phyloP scores from a whole-genome alignment of 305 asterid species.

The Ajuga reptans region DNA sequence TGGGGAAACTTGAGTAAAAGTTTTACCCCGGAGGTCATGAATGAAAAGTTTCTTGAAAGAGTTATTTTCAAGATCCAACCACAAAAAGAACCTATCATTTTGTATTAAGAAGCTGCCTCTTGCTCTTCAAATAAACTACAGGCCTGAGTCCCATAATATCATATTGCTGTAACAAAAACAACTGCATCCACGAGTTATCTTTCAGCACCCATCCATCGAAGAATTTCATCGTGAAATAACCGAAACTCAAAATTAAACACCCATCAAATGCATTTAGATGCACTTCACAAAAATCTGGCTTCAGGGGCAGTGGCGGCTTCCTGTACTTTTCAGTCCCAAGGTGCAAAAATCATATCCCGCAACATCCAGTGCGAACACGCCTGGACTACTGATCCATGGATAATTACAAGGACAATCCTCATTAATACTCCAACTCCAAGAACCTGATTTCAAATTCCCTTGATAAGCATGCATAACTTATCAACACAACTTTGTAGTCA shows the following conservation, averaged over 20 bases:
- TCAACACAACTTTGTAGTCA: conserved; percentile 24
- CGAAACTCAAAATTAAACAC: neutral
- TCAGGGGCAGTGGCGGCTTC: neutral
- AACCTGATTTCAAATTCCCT: neutral
- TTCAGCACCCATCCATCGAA: conserved; percentile 14
- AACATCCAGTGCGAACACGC: neutral
- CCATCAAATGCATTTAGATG: conserved; percentile 15
- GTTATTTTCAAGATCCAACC: conserved; percentile 14
- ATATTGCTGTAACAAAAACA: neutral
- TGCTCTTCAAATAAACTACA: conserved; percentile 20
- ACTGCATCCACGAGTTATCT: neutral
- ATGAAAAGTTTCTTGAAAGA: neutral
- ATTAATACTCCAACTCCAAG: neutral
- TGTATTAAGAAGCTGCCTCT: conserved; percentile 13
- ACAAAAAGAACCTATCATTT: neutral
- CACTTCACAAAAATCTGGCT: neutral
- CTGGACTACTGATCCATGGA: neutral
- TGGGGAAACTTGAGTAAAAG: conserved; percentile 4
- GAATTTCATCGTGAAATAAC: neutral
- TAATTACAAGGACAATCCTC: neutral
- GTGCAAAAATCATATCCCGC: neutral
- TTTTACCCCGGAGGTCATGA: neutral
- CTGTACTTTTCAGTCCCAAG: conserved; percentile 8
- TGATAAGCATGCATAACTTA: neutral
- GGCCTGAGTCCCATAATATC: neutral